These are phyloP conservation scores for Juncus inflexus DNA, from an alignment of 176 grass and related monocot species.

Conservation along the genomic window DNA sequence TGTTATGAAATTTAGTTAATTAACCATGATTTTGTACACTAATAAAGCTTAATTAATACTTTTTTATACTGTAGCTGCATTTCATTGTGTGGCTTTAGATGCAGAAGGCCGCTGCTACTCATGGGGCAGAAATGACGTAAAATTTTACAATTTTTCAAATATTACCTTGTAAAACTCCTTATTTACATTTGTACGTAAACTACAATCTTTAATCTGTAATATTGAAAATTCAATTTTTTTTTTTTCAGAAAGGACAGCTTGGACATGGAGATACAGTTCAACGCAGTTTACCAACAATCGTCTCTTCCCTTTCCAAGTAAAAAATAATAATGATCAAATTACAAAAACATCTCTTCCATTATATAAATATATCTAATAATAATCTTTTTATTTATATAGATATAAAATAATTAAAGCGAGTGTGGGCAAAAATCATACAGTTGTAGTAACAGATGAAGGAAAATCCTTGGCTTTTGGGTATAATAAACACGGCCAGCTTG, in stretches of 20 bases:
- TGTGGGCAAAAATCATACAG: conserved; percentile 79
- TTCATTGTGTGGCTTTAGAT: conserved; percentile 95
- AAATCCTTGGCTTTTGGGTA: conserved; percentile 81
- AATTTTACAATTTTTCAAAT: conserved; percentile 13
- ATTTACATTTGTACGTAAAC: not conserved
- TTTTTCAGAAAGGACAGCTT: conserved; percentile 91
- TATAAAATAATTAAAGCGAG: conserved; percentile 64
- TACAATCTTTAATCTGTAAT: not conserved
- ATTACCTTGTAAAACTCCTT: not conserved
- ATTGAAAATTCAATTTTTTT: conserved; percentile 11
- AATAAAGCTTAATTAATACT: too few species aligned
- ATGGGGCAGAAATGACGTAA: conserved; percentile 97
- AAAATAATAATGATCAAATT: too few species aligned
- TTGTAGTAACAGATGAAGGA: conserved; percentile 73
- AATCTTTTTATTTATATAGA: conserved; percentile 35
- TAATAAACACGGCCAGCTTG: conserved; percentile 94
- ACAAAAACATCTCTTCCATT: not conserved
- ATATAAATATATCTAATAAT: conserved; percentile 7
- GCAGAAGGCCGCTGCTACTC: conserved; percentile 80
- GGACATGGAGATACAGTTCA: conserved; percentile 80
- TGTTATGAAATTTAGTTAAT: too few species aligned
- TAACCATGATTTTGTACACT: too few species aligned
- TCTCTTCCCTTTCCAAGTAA: conserved; percentile 83
- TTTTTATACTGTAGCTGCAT: conserved; percentile 43
- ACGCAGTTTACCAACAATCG: conserved; percentile 72